Evolutionary conservation across 2,329 filamentous ascomycete genomes (phyloP).

Genomic region (Verticillium albo-atrum): DNA sequence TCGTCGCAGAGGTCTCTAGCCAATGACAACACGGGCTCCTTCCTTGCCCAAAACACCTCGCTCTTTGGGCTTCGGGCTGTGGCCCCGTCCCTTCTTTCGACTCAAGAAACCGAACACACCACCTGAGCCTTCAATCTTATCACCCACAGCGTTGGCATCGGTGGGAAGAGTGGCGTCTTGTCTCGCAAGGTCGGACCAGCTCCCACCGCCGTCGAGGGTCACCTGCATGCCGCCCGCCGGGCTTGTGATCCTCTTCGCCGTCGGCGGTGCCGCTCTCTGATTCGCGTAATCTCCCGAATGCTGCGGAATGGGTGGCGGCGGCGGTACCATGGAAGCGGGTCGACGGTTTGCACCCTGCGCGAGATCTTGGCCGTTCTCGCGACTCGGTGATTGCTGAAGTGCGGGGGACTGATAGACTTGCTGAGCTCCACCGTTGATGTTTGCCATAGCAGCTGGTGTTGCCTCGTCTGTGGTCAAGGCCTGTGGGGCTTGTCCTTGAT

Average conservation of each 20-base stretch:
- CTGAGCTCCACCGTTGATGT: constrained; percentile 13
- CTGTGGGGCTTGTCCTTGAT: constrained; percentile 25
- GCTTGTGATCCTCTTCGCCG: constrained; percentile 65
- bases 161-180: constrained; percentile 72
- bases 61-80: constrained; percentile 92
- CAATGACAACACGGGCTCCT: constrained; percentile 79
- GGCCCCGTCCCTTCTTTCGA: constrained; percentile 82
- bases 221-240: constrained; percentile 85
- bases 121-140: constrained; percentile 55
- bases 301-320: constrained; percentile 33
- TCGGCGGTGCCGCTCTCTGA: constrained; percentile 26
- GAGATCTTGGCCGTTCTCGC: constrained; percentile 14
- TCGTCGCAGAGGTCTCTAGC: constrained; percentile 30
- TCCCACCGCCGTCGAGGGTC: constrained; percentile 81
- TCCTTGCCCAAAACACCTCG: constrained; percentile 92
- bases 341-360: background rate
- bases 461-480: constrained; percentile 50
- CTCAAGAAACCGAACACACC: constrained; percentile 89
- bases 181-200: constrained; percentile 86
- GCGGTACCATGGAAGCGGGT: constrained; percentile 4
- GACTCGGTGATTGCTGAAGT: constrained; percentile 4
- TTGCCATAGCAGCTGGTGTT: constrained; percentile 30
- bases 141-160: constrained; percentile 54
- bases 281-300: constrained; percentile 43
- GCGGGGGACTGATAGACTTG: background rate